Conservation (phyloP, 164 flowering plant genomes). For the Vitis labrusca region DNA sequence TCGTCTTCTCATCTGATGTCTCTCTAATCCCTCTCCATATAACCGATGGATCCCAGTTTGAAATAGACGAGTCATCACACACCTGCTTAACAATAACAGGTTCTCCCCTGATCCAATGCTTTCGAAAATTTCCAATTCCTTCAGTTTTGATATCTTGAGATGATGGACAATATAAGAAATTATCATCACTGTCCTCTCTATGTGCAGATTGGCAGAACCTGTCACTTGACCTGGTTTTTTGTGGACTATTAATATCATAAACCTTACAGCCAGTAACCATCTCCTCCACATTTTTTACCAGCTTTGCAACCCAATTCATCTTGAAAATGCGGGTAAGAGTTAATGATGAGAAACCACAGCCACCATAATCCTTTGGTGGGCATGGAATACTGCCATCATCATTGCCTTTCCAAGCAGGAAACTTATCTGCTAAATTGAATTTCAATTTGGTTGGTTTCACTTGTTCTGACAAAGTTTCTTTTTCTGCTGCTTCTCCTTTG, state of each 20-base stretch:
- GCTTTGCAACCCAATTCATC: constrained; percentile 97
- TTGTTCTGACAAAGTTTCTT: constrained; percentile 16
- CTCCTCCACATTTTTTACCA: constrained; percentile 92
- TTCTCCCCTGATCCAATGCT: constrained; percentile 79
- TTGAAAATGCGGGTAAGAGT: constrained; percentile 78
- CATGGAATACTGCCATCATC: constrained; percentile 83
- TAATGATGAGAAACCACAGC: constrained; percentile 63
- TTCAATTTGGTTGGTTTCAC: constrained; percentile 25
- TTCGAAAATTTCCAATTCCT: constrained; percentile 63
- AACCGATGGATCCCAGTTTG: constrained; percentile 78
- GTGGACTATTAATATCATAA: constrained; percentile 27
- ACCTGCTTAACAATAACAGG: constrained; percentile 75
- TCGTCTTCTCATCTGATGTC: constrained; percentile 58
- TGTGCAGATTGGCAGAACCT: constrained; percentile 39
- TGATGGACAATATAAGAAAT: constrained; percentile 66
- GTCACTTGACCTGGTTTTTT: constrained; percentile 19
- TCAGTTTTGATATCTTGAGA: constrained; percentile 58
- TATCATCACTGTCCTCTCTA: constrained; percentile 58
- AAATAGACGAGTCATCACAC: constrained; percentile 45
- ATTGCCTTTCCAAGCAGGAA: constrained; percentile 71
- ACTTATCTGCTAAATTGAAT: constrained; percentile 30
- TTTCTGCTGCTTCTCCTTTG: constrained; percentile 24
- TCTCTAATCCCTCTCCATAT: constrained; percentile 81
- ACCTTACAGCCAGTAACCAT: constrained; percentile 86
- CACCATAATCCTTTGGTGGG: constrained; percentile 79